Conservation (phyloP, 257 asterid genomes). For the Jacaranda mimosifolia region DNA sequence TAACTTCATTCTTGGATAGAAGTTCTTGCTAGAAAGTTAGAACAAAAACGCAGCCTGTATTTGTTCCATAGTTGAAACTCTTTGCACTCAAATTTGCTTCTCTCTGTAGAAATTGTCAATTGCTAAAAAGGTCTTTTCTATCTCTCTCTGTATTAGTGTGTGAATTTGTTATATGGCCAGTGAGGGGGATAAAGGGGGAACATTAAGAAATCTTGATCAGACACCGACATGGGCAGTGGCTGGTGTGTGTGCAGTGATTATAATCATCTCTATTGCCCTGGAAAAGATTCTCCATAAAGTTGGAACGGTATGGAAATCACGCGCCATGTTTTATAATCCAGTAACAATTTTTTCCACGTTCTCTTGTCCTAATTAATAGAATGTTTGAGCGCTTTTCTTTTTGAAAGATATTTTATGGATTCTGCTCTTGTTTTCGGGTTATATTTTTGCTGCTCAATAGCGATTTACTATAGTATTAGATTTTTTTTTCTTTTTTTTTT, state of each 20-base stretch:
- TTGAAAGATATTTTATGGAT: background rate
- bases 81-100: conserved; percentile 18
- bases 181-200: conserved; percentile 32
- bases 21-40: background rate
- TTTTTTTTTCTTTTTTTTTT: too few species aligned
- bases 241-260: conserved; percentile 80
- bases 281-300: conserved; percentile 83
- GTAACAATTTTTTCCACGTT: background rate
- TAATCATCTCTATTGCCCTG: conserved; percentile 70
- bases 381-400: background rate
- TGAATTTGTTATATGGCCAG: conserved; percentile 61
- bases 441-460: background rate
- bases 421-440: background rate
- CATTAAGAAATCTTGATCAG: conserved; percentile 64
- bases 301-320: conserved; percentile 58
- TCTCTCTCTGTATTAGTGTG: background rate
- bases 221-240: conserved; percentile 98
- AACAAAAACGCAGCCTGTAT: background rate
- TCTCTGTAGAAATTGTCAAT: conserved; percentile 9
- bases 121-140: background rate
- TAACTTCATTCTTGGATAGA: conserved; percentile 6
- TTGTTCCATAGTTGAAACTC: conserved; percentile 27
- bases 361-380: conserved; percentile 27
- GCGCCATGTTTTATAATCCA: background rate
- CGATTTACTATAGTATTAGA: conserved; percentile 2